Base-by-base conservation (phyloP, 768 basidiomycete genomes). In the Psilocybe cubensis region DNA sequence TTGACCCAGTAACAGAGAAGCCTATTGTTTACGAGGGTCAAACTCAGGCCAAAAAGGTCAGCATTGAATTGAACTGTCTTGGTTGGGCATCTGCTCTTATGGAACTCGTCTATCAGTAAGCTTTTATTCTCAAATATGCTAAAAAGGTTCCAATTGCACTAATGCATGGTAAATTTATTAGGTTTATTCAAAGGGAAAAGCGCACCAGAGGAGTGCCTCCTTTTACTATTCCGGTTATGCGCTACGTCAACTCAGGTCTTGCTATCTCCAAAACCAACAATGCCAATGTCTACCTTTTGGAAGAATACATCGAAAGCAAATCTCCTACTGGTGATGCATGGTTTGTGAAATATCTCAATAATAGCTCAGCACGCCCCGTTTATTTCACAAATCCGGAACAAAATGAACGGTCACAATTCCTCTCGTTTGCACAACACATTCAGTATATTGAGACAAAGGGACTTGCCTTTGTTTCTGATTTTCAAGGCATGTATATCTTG, bases 51-150 rank as follows among this genome's bases (percentile, higher is more conserved):
- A 25, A 58, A 12, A 11, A 35, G 12, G 40, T 62, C 5, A 62
- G 53, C 9, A 58, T 38, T 24, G 61, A 62, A 53, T 27, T 62
- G 12, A 58, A 49, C 20, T 58, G 57, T 12, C 42, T 58, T 4
- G 53, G 53, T 3, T 54, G 53, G 53, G 53, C 53, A 6, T 46
- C 42, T 4, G 20, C 47, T 2, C 31, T 56, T 10, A 48, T 56
- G 38, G 38, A 48, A 11, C 14, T 48, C 3, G 58, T 60, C 24
- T 60, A 60, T 43, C 2, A n/a, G n/a, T n/a, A n/a, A n/a, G n/a
- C n/a, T n/a, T n/a, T n/a, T n/a, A n/a, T n/a, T n/a, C n/a, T n/a
- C n/a, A n/a, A n/a, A n/a, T n/a, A n/a, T n/a, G n/a, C n/a, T n/a
- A n/a, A n/a, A n/a, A n/a, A n/a, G n/a, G n/a, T n/a, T n/a, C n/a